Base-by-base conservation (phyloP, 2,329 filamentous ascomycete genomes). In the Talaromyces sp. region DNA sequence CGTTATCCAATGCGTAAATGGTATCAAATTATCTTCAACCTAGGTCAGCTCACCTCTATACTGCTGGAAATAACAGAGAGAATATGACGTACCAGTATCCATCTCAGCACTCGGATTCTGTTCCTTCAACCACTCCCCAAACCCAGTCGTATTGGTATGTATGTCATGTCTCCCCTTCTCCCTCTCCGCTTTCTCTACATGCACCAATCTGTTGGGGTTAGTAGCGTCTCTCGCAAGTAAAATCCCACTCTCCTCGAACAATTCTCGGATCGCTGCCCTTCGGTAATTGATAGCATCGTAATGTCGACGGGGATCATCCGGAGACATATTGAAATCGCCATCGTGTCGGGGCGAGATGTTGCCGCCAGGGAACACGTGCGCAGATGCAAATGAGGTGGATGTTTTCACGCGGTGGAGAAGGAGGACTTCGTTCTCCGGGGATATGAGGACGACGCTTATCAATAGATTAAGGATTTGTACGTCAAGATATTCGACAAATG, bases 321-420 rank as follows among this genome's bases (percentile, higher is more conserved):
- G 71, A 0, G 76, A 75, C 0, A 18, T 8, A 40, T 85, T 81
- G 12, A 82, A 78, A 21, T 75, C 69, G 35, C 90, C 92, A 69
- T 98, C 93, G 70, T 96, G 91, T n/a, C 39, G 35, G 21, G 84
- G 84, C 0, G 84, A 76, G 12, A 92, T 89, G 23, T 96, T 82
- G 5, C 95, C 95, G 37, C 95, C 95, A 0, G 95, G 93, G 68
- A 99, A 99, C 65, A 99, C 95, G 72, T 98, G 92, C 0, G 93
- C 95, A 0, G 91, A 93, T 3, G 93, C 86, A 71, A 97, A 98
- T 2, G 92, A 89, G 1, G 85, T 86, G 0, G 91, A 95, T 1
- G 89, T 92, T 67, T 88, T 84, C 2, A 96, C 91, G 66, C 95
- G 88, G 74, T 92, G 92, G 8, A 98, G 86, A 18, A 98, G 86